Base-by-base conservation (phyloP, 169 alveolate species). In the Cyclospora cayetanensis region DNA sequence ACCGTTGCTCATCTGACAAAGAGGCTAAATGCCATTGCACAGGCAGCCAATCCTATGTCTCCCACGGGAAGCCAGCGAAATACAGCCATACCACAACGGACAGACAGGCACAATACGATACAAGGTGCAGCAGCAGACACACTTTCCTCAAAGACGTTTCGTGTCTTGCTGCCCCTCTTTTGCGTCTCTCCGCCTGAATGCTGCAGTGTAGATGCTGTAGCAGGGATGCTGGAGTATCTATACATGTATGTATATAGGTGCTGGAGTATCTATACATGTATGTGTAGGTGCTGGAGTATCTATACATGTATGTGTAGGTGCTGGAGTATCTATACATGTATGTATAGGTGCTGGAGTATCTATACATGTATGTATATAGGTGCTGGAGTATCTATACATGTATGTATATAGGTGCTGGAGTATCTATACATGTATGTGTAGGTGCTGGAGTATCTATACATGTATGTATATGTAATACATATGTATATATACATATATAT, bases 1-100 rank as follows among this genome's bases (percentile, higher is more conserved):
- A 68, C 82, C 1, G 72, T 66, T n/a, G 76, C 76, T 15, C 91
- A 85, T 22, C 50, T 85, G n/a, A 43, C 91, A 1, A 53, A 85
- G 55, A 42, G 72, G 1, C 46, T 85, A 39, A 85, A 85, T n/a
- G 46, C 70, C 25, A 25, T 85, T 1, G 46, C 82, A 1, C 2
- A 39, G 27, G 82, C 82, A 35, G 82, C 82, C 52, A 35, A 65
- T 25, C 43, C 76, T 7, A 3, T 31, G 5, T 9, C 76, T 2
- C 15, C 76, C 4, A 31, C 76, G 31, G 76, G 31, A 65, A 18
- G n/a, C n/a, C n/a, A n/a, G n/a, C n/a, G n/a, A n/a, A n/a, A n/a
- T n/a, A n/a, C 55, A 9, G 22, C 55, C 55, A 7, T 15, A 15
- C 55, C 15, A 7, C 55, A 46, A 22, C 72, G 11, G 34, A 60